Evolutionary conservation across 2,329 filamentous ascomycete species (phyloP), one percentile per base, ranked within the genome.

Genomic region (Talaromyces sp.): DNA sequence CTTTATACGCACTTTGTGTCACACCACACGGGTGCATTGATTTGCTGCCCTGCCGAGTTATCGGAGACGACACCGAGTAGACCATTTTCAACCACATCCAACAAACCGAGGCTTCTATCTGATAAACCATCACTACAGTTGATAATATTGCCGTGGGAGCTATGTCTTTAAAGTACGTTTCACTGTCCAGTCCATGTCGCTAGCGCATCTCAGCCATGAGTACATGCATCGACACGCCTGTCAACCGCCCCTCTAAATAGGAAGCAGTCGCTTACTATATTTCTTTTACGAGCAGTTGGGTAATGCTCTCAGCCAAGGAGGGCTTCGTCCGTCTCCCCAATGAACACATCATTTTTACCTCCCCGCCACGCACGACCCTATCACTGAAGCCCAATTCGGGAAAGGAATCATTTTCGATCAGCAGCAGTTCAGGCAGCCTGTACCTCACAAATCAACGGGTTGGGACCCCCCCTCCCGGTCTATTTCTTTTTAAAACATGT

Each of bases 391-490:
- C 89, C 59, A 84, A 88, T 63, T 81, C 85, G 30, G 86, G 85
- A 42, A 82, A 84, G 66, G 80, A 87, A 64, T 82, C 85, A 1
- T 87, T 92, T 69, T 85, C 86, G 47, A 78, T 89, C 65, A 89
- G 90, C 72, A 91, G 89, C 75, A 89, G 88, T 71, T 85, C 85
- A 56, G 92, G 92, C 63, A 83, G 85, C 44, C 85, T 91, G 31
- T 92, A 92, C 73, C 86, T 96, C 66, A 96, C 92, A 65, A 96
- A 92, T 70, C 88, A 93, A 76, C 82, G 92, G 78, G 92, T 95
- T 82, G 74, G 87, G 36, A 69, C 57, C 65, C 52, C 57, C 33
- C 33, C 14, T 57, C 28, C 52, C n/a, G 23, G n/a, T 12, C 5
- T 44, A 51, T 67, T 64, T 42, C 34, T 27, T 23, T 14, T 47